Percentiles rank a stretch among this genome's conserved stretches.
These are phyloP conservation scores for Stentor coeruleus DNA, from an alignment of 73 alveolate species.

Conservation along the genomic window DNA sequence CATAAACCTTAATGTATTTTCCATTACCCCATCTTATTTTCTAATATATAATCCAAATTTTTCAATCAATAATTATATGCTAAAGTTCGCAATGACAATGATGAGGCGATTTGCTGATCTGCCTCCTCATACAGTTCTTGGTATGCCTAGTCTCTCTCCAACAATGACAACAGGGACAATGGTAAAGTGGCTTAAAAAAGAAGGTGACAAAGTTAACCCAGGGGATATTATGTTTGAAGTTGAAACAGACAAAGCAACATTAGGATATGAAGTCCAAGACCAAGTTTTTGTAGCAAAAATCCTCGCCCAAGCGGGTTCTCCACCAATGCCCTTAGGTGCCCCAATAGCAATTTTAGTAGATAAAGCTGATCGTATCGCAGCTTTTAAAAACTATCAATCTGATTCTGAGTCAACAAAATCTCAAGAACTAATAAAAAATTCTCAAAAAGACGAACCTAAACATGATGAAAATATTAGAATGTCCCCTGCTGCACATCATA, in stretches of 20 bases:
- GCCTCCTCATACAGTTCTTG: constrained; percentile 51
- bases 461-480: constrained; percentile 27
- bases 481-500: constrained; percentile 19
- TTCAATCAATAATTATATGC: too few species aligned
- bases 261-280: constrained; percentile 81
- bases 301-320: constrained; percentile 55
- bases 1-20: too few species aligned
- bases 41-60: too few species aligned
- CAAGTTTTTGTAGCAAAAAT: constrained; percentile 82
- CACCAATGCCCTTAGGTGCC: constrained; percentile 52
- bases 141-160: constrained; percentile 85
- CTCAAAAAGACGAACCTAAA: constrained; percentile 16
- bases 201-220: constrained; percentile 65
- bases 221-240: constrained; percentile 81
- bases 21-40: too few species aligned
- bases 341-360: constrained; percentile 66
- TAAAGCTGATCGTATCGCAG: constrained; percentile 44
- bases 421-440: too few species aligned
- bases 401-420: constrained; percentile 29
- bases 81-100: too few species aligned
- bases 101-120: neutral
- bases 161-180: constrained; percentile 87
- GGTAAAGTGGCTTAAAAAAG: constrained; percentile 71
- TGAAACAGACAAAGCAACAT: constrained; percentile 88
- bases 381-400: constrained; percentile 39